A percentile compares a stretch with the other conserved stretches of the same genome.
Evolutionary conservation across 768 basidiomycete genomes (phyloP).

Genomic region (Phlebiopsis flavidoalba): DNA sequence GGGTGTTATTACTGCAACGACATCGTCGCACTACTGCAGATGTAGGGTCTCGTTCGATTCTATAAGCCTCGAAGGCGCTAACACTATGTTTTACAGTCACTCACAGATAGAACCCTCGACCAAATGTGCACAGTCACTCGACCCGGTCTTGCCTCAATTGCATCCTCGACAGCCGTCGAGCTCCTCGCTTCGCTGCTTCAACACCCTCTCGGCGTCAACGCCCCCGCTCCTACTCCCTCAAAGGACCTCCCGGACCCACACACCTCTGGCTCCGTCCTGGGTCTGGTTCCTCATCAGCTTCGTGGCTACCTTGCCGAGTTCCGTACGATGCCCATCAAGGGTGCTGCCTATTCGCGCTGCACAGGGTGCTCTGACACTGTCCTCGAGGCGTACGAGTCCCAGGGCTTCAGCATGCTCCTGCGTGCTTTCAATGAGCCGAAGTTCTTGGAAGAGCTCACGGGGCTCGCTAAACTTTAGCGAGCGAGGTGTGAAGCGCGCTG

Average conservation of each 20-base stretch:
- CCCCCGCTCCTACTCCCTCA: slow-evolving; percentile 19
- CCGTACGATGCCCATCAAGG: slow-evolving; percentile 76
- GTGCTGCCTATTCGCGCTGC: slow-evolving; percentile 81
- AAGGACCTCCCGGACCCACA: slow-evolving; percentile 19
- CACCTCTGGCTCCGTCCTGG: slow-evolving; percentile 55
- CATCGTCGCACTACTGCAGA: slow-evolving; percentile 93
- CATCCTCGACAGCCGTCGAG: slow-evolving; percentile 89
- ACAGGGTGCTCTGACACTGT: slow-evolving; percentile 88
- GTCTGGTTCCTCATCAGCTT: slow-evolving; percentile 90
- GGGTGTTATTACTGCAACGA: slow-evolving; percentile 99
- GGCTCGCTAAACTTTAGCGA: slow-evolving; percentile 50
- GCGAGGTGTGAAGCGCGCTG: slow-evolving; percentile 46
- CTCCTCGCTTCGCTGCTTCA: slow-evolving; percentile 84
- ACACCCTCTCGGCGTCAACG: slow-evolving; percentile 76
- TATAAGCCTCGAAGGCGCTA: background rate
- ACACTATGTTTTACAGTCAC: slow-evolving; percentile 33
- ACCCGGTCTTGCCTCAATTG: slow-evolving; percentile 91
- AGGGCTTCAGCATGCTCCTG: slow-evolving; percentile 76
- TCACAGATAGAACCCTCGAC: slow-evolving; percentile 89
- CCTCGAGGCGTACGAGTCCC: slow-evolving; percentile 71
- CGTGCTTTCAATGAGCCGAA: slow-evolving; percentile 83
- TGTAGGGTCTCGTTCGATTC: slow-evolving; percentile 41
- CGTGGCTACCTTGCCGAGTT: slow-evolving; percentile 89
- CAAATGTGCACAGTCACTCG: slow-evolving; percentile 99
- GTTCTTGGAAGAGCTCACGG: slow-evolving; percentile 48